Evolutionary conservation across 441 rosid species (phyloP).

Genomic region (Adansonia grandidieri): DNA sequence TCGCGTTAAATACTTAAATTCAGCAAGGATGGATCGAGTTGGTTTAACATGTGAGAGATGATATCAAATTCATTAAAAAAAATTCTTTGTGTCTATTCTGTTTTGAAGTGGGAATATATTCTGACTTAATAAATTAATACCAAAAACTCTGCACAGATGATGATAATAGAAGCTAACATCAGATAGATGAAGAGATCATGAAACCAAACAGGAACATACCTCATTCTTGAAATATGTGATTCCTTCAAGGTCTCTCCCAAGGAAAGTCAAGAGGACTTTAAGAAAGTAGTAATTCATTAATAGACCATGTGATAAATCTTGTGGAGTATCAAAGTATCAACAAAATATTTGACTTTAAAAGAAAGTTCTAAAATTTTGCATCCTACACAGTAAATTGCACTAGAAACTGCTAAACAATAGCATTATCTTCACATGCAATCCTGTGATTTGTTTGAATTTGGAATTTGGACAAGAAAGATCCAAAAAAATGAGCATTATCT

Average conservation of each 20-base stretch:
- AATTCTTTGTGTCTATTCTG: too few relatives aligned
- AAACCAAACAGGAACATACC: not conserved
- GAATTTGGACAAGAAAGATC: not conserved
- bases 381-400: not conserved
- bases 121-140: not conserved
- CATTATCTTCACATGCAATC: not conserved
- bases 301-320: not conserved
- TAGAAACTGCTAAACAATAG: not conserved
- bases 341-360: not conserved
- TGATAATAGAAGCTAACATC: slow-evolving; percentile 14
- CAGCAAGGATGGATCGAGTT: too few relatives aligned
- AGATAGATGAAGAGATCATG: slow-evolving; percentile 10
- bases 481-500: not conserved
- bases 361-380: slow-evolving; percentile 3
- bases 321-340: not conserved
- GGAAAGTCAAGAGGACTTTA: not conserved
- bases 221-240: not conserved
- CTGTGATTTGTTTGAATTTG: not conserved
- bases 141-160: not conserved
- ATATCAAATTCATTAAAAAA: slow-evolving; percentile 1
- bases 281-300: not conserved
- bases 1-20: too few relatives aligned
- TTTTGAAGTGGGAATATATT: slow-evolving; percentile 10
- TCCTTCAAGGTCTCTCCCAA: not conserved
- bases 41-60: not conserved